phyloP scores from a whole-genome alignment of 306 rosid genomes.

The Begonia fuchsioides region DNA sequence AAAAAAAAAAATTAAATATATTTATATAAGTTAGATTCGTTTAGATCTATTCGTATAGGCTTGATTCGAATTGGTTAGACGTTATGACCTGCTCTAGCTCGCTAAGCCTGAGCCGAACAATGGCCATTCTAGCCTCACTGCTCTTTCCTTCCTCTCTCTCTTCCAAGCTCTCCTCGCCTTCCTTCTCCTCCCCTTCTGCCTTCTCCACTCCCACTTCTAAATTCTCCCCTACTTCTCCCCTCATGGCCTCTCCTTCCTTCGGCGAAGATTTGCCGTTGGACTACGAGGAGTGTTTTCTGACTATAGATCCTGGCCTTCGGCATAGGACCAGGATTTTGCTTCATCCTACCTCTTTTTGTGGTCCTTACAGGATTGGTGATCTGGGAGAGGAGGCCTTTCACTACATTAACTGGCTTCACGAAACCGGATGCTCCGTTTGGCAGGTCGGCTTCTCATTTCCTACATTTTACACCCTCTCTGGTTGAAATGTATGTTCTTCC shows the following conservation, averaged over 20 bases:
- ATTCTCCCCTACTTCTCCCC: background rate
- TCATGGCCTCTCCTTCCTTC: constrained; percentile 1
- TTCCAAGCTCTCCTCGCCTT: background rate
- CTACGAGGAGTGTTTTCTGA: constrained; percentile 51
- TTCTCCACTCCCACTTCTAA: background rate
- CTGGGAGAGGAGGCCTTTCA: constrained; percentile 68
- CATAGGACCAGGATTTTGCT: constrained; percentile 78
- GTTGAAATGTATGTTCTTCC: background rate
- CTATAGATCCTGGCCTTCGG: constrained; percentile 21
- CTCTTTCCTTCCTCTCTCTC: background rate
- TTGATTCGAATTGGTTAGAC: no score
- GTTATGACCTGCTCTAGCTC: no score
- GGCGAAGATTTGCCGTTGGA: constrained; percentile 46
- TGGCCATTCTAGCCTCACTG: background rate
- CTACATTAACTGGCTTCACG: constrained; percentile 75
- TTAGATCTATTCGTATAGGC: no score
- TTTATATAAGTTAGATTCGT: no score
- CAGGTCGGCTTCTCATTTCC: constrained; percentile 30
- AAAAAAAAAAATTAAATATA: no score
- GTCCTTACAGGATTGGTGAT: constrained; percentile 84
- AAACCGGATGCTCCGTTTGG: constrained; percentile 73
- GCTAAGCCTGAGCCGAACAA: no score
- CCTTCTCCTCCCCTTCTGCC: background rate
- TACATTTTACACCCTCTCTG: background rate
- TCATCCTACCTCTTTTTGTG: constrained; percentile 84